phyloP scores from a whole-genome alignment of 139 green algal species.

The Picochlorum sp. region DNA sequence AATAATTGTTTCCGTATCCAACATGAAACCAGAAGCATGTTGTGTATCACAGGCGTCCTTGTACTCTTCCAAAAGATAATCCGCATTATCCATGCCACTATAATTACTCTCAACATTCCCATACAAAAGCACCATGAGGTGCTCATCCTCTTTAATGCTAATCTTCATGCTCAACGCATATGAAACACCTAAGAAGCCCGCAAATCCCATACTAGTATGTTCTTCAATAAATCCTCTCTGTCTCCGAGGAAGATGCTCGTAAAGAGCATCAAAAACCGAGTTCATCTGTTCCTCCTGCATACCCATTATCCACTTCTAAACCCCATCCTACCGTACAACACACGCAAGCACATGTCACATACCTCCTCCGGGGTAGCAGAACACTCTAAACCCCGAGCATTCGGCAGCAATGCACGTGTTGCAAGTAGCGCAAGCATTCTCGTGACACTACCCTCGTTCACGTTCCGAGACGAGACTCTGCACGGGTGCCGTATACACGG shows the following conservation, averaged over 20 bases:
- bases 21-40: neutral
- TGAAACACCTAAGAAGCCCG: conserved; percentile 5
- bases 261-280: conserved; percentile 7
- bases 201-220: conserved; percentile 6
- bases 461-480: too few species aligned
- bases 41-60: neutral
- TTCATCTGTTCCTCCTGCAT: conserved; percentile 9
- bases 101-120: conserved; percentile 3
- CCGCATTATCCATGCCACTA: neutral
- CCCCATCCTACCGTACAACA: too few species aligned
- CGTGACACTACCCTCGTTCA: too few species aligned
- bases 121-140: conserved; percentile 10
- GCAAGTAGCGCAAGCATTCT: too few species aligned
- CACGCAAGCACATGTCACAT: neutral
- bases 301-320: neutral
- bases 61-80: conserved; percentile 15
- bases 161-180: neutral
- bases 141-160: neutral
- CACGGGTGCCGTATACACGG: too few species aligned
- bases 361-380: conserved; percentile 8
- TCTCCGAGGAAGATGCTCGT: conserved; percentile 10
- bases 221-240: conserved; percentile 15
- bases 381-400: neutral
- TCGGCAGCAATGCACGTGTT: too few species aligned
- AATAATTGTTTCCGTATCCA: conserved; percentile 2